Conservation (phyloP, 2,329 filamentous ascomycete species). For the Aspergillus candidus region DNA sequence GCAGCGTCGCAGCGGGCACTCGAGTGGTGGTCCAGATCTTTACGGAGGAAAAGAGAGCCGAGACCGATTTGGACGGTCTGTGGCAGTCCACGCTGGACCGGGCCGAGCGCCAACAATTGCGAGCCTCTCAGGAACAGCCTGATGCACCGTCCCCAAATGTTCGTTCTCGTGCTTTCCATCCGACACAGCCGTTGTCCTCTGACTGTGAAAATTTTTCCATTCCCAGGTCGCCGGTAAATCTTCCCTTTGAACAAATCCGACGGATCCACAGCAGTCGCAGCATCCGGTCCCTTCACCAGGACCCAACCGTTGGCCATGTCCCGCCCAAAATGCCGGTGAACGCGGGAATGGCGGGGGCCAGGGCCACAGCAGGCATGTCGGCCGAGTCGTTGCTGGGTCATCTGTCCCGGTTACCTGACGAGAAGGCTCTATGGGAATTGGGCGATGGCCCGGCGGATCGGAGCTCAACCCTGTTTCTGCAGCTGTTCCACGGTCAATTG, state of each 20-base stretch:
- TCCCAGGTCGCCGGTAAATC: constrained; percentile 13
- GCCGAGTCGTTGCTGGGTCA: constrained; percentile 20
- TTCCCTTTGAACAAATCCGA: constrained; percentile 23
- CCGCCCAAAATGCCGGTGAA: too few relatives aligned
- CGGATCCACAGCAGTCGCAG: constrained; percentile 19
- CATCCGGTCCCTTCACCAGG: not conserved
- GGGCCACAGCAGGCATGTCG: not conserved
- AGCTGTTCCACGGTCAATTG: constrained; percentile 33
- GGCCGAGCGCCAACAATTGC: constrained; percentile 33
- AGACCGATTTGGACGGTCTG: constrained; percentile 60
- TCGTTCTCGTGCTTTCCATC: constrained; percentile 20
- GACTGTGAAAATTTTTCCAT: constrained; percentile 14
- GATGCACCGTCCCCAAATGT: constrained; percentile 19
- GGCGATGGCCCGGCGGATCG: constrained; percentile 33
- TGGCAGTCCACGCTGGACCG: constrained; percentile 50
- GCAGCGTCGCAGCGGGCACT: constrained; percentile 50
- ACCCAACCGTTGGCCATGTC: not conserved
- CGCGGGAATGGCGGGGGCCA: not conserved
- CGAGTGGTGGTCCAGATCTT: constrained; percentile 66
- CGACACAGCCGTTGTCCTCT: constrained; percentile 16
- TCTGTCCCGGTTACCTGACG: constrained; percentile 25
- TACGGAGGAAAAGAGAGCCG: constrained; percentile 62
- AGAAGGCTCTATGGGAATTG: constrained; percentile 29
- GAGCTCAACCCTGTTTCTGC: constrained; percentile 39
- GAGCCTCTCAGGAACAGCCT: constrained; percentile 21